Percentiles rank a stretch among this genome's conserved stretches.
phyloP scores from a whole-genome alignment of 2,329 filamentous ascomycete species.

The Penicillium sp. region DNA sequence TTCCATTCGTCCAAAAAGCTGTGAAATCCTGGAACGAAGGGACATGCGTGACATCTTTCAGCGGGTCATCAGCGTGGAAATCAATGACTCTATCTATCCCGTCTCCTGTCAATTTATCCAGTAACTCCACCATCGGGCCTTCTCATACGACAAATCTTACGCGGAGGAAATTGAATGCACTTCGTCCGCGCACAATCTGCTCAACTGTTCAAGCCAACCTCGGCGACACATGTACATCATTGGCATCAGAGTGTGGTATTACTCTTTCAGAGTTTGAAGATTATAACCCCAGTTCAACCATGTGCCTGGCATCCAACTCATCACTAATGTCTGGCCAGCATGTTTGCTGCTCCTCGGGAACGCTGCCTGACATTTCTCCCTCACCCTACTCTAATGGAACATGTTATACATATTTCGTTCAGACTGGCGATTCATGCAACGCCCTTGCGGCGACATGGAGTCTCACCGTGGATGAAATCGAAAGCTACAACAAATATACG shows the following conservation, averaged over 20 bases:
- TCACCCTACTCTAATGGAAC: slow-evolving; percentile 39
- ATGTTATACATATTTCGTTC: background rate
- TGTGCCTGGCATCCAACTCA: background rate
- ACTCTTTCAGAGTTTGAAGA: background rate
- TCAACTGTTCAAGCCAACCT: background rate
- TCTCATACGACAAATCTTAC: background rate
- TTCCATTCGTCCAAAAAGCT: background rate
- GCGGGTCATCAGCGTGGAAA: background rate
- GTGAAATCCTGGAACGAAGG: background rate
- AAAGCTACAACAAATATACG: slow-evolving; percentile 6
- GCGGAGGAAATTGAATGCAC: background rate
- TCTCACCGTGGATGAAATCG: background rate
- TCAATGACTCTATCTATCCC: background rate
- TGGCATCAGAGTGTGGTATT: slow-evolving; percentile 2
- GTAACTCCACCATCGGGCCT: background rate
- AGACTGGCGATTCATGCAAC: background rate
- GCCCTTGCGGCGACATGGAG: slow-evolving; percentile 1
- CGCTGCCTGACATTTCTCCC: slow-evolving; percentile 34
- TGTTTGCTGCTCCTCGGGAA: slow-evolving; percentile 29
- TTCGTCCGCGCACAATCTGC: background rate
- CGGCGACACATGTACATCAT: background rate
- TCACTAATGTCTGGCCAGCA: slow-evolving; percentile 28
- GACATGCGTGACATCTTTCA: background rate
- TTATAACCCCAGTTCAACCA: background rate
- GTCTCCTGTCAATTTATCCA: background rate